phyloP scores from a whole-genome alignment of 1,284 basidiomycete species.

The Papiliotrema terrestris region DNA sequence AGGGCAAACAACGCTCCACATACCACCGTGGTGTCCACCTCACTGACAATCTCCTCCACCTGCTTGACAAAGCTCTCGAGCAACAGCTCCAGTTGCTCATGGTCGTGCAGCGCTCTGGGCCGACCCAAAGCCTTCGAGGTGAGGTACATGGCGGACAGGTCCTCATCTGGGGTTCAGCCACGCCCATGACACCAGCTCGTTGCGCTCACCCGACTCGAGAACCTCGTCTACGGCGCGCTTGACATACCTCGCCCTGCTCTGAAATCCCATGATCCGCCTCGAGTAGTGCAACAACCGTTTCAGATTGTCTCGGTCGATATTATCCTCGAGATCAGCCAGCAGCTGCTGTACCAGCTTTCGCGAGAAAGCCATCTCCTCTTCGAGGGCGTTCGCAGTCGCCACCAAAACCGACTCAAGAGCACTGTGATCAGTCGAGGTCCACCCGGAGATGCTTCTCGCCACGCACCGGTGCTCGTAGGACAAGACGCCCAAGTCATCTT shows the following conservation, averaged over 20 bases:
- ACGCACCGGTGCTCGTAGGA: constrained; percentile 86
- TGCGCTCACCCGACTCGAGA: constrained; percentile 68
- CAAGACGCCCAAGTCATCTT: constrained; percentile 41
- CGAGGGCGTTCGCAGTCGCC: constrained; percentile 81
- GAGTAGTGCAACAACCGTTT: constrained; percentile 86
- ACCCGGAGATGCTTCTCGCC: background rate
- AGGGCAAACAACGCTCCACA: background rate
- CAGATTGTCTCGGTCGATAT: constrained; percentile 89
- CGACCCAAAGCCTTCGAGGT: constrained; percentile 67
- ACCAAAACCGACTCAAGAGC: constrained; percentile 86
- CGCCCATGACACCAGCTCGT: background rate
- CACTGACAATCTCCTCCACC: constrained; percentile 90
- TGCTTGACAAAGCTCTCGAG: constrained; percentile 93
- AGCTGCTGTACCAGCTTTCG: constrained; percentile 77
- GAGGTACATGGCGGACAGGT: constrained; percentile 87
- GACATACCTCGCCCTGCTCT: constrained; percentile 85
- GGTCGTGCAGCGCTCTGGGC: constrained; percentile 64
- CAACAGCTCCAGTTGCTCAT: constrained; percentile 88
- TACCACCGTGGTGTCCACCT: constrained; percentile 83
- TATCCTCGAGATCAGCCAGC: constrained; percentile 84
- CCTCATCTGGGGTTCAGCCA: constrained; percentile 64
- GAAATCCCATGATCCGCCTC: constrained; percentile 75
- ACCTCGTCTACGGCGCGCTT: constrained; percentile 85
- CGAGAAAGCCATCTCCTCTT: constrained; percentile 89
- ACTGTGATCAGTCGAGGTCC: constrained; percentile 48